Evolutionary conservation across 352 stramenopile species (phyloP).

Genomic region (Phytophthora quininea): DNA sequence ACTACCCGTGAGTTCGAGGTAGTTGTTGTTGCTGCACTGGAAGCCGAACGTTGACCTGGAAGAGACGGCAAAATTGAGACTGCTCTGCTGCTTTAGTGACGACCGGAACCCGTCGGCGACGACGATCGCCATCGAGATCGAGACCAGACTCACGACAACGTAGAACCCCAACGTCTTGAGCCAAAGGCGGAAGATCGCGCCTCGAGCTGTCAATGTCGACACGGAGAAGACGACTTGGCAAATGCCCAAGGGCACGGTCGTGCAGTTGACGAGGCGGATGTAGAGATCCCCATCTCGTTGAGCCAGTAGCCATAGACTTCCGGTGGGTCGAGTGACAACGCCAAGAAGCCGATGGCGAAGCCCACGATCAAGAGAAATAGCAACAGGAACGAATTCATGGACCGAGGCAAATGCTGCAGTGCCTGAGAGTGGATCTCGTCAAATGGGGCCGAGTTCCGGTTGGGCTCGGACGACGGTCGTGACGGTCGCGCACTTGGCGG

Average conservation of each 20-base stretch:
- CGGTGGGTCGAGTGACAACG: constrained; percentile 37
- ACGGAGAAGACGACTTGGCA: constrained; percentile 65
- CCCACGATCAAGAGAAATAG: constrained; percentile 41
- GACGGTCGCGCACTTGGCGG: constrained; percentile 36
- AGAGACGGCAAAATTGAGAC: constrained; percentile 27
- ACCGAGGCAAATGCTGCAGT: constrained; percentile 32
- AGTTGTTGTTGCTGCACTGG: constrained; percentile 59
- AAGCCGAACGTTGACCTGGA: constrained; percentile 57
- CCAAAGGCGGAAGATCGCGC: constrained; percentile 49
- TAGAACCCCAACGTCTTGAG: constrained; percentile 48
- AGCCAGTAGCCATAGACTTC: constrained; percentile 58
- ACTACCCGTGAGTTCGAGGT: constrained; percentile 44
- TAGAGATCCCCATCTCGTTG: constrained; percentile 58
- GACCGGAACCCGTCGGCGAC: constrained; percentile 38
- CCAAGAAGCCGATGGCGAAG: constrained; percentile 44
- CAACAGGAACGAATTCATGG: constrained; percentile 52
- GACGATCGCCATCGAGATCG: constrained; percentile 28
- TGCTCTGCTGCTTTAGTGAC: constrained; percentile 39
- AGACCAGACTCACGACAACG: constrained; percentile 38
- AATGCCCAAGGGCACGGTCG: constrained; percentile 65
- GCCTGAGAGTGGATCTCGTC: constrained; percentile 23
- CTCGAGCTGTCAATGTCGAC: constrained; percentile 50
- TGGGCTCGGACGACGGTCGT: constrained; percentile 21
- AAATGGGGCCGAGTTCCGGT: constrained; percentile 20
- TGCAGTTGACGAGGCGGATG: constrained; percentile 58